Conservation (phyloP, 1,284 basidiomycete genomes). For the Ganoderma leucocontextum region DNA sequence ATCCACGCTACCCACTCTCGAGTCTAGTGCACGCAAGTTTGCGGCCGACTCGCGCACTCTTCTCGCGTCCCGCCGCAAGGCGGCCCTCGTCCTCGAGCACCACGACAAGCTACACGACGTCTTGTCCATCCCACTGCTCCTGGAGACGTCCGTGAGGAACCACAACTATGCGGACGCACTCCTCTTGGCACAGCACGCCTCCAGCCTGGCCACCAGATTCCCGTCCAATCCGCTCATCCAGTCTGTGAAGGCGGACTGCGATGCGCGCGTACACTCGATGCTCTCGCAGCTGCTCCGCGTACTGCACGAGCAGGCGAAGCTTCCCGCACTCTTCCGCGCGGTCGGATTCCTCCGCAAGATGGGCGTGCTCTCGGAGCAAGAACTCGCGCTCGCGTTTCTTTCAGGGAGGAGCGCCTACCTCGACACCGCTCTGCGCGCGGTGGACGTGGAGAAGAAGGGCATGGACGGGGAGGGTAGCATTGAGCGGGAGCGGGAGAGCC, state of each 20-base stretch:
- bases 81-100: slow-evolving; percentile 85
- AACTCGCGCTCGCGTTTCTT: slow-evolving; percentile 75
- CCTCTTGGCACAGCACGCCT: slow-evolving; percentile 78
- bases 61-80: slow-evolving; percentile 73
- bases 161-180: slow-evolving; percentile 93
- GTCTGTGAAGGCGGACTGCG: slow-evolving; percentile 77
- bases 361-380: slow-evolving; percentile 66
- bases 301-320: slow-evolving; percentile 86
- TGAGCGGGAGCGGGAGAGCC: slow-evolving; percentile 69
- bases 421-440: slow-evolving; percentile 49
- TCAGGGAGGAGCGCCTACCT: slow-evolving; percentile 67
- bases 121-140: slow-evolving; percentile 88
- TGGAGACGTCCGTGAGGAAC: slow-evolving; percentile 92
- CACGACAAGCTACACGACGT: slow-evolving; percentile 92
- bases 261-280: slow-evolving; percentile 78
- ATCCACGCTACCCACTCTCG: slow-evolving; percentile 75
- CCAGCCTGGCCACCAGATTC: slow-evolving; percentile 52
- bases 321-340: slow-evolving; percentile 90
- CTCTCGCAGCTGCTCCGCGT: slow-evolving; percentile 80
- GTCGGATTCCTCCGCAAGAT: slow-evolving; percentile 87
- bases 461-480: slow-evolving; percentile 41
- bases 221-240: slow-evolving; percentile 52
- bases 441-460: slow-evolving; percentile 51
- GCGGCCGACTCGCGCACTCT: slow-evolving; percentile 62
- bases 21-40: slow-evolving; percentile 74